Evolutionary conservation across 2,329 filamentous ascomycete genomes (phyloP).

Genomic region (Fragosphaeria purpurea): DNA sequence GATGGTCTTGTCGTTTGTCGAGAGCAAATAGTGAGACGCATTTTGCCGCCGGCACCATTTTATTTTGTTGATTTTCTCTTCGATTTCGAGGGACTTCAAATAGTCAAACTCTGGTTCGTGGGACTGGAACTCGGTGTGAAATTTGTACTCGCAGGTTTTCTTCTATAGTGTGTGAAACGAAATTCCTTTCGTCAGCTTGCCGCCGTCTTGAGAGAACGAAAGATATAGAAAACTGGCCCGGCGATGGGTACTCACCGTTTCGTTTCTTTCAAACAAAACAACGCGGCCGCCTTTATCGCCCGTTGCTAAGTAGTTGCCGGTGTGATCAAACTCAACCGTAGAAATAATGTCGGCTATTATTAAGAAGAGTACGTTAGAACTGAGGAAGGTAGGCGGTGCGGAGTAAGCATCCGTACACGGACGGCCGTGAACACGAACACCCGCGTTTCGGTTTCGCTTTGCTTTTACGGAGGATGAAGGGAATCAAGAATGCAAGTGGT

Average conservation of each 20-base stretch:
- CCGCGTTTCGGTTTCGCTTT: no score
- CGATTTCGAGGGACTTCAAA: slow-evolving; percentile 96
- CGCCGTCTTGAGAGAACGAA: no score
- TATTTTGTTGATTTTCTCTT: slow-evolving; percentile 99
- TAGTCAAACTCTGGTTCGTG: slow-evolving; percentile 99
- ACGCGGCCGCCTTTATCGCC: slow-evolving; percentile 81
- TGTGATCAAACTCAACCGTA: slow-evolving; percentile 84
- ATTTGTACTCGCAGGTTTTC: slow-evolving; percentile 99
- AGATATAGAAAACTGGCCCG: no score
- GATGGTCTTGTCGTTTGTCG: slow-evolving; percentile 99
- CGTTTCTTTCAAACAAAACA: slow-evolving; percentile 84
- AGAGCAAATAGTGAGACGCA: slow-evolving; percentile 93
- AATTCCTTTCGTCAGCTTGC: no score
- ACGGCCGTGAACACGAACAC: no score
- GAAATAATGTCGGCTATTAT: slow-evolving; percentile 75
- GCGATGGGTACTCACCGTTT: slow-evolving; percentile 57
- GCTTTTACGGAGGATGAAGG: no score
- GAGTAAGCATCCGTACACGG: no score
- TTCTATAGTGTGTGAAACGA: slow-evolving; percentile 48
- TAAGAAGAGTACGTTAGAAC: no score
- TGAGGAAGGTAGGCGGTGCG: no score
- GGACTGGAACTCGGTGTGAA: slow-evolving; percentile 98
- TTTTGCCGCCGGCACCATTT: slow-evolving; percentile 99
- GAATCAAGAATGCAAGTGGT: no score
- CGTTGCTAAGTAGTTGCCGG: slow-evolving; percentile 81